Evolutionary conservation across 495 filamentous ascomycete genomes (phyloP).

Genomic region (Acidomyces sp.): DNA sequence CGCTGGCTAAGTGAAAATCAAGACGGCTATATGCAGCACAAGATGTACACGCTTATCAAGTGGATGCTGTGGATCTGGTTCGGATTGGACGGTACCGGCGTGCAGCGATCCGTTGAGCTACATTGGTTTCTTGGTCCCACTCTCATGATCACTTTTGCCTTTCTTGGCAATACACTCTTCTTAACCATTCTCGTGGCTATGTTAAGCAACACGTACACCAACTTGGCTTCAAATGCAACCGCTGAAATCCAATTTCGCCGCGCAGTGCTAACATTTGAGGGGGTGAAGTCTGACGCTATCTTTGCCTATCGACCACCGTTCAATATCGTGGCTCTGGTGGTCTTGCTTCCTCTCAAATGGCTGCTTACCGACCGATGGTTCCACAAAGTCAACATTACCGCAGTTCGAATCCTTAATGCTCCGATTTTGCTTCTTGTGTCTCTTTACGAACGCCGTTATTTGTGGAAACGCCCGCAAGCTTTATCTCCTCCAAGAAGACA

Average conservation of each 20-base stretch:
- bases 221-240: slow-evolving; percentile 48
- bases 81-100: slow-evolving; percentile 59
- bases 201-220: slow-evolving; percentile 57
- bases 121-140: slow-evolving; percentile 54
- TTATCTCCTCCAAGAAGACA: slow-evolving; percentile 31
- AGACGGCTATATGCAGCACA: slow-evolving; percentile 26
- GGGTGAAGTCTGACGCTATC: slow-evolving; percentile 59
- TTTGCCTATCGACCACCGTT: slow-evolving; percentile 64
- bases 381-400: slow-evolving; percentile 60
- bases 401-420: slow-evolving; percentile 49
- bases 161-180: slow-evolving; percentile 64
- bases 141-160: slow-evolving; percentile 59
- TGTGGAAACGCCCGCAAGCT: slow-evolving; percentile 30
- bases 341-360: slow-evolving; percentile 54
- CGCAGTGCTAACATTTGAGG: slow-evolving; percentile 61
- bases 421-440: slow-evolving; percentile 51
- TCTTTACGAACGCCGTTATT: slow-evolving; percentile 40
- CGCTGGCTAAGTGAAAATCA: slow-evolving; percentile 43
- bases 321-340: slow-evolving; percentile 52
- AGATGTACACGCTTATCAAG: slow-evolving; percentile 47
- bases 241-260: slow-evolving; percentile 60
- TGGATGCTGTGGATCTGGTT: slow-evolving; percentile 82
- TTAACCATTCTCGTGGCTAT: slow-evolving; percentile 65
- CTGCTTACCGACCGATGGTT: slow-evolving; percentile 56
- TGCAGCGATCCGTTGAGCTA: slow-evolving; percentile 50